These are phyloP conservation scores for Peziza echinospora DNA, from an alignment of 495 filamentous ascomycete species.

Conservation along the genomic window DNA sequence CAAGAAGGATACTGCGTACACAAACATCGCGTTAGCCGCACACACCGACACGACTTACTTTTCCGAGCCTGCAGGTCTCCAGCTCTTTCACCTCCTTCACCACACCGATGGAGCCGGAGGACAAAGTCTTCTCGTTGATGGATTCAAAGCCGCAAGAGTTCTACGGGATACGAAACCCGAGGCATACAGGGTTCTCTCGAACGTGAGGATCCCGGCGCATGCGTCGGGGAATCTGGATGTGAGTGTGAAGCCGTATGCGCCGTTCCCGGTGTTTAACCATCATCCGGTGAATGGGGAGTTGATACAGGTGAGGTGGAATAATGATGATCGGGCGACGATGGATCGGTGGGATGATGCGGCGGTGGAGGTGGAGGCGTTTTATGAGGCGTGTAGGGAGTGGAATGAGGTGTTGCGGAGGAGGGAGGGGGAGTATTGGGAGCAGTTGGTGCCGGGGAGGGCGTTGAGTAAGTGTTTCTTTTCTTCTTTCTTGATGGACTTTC, in stretches of 20 bases:
- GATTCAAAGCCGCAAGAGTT: conserved; percentile 43
- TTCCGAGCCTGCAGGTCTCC: conserved; percentile 67
- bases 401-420: conserved; percentile 33
- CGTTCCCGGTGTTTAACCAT: conserved; percentile 46
- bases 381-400: conserved; percentile 48
- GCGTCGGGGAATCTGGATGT: conserved; percentile 67
- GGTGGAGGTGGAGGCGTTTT: conserved; percentile 41
- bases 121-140: conserved; percentile 57
- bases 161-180: conserved; percentile 28
- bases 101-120: conserved; percentile 49
- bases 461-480: background rate
- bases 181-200: conserved; percentile 31
- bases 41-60: conserved; percentile 95
- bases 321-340: conserved; percentile 55
- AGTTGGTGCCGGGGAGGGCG: conserved; percentile 56
- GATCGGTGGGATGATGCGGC: conserved; percentile 22
- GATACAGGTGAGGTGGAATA: conserved; percentile 72
- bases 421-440: conserved; percentile 44
- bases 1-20: conserved; percentile 85
- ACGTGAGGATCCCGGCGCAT: conserved; percentile 41
- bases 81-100: conserved; percentile 72
- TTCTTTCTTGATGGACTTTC: no score
- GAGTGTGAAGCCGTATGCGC: conserved; percentile 44
- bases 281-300: conserved; percentile 25
- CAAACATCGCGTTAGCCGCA: conserved; percentile 45